Evolutionary conservation across 805 yeast species (phyloP), one percentile per base, ranked within the genome.

Genomic region (Myxozyma kluyveri): DNA sequence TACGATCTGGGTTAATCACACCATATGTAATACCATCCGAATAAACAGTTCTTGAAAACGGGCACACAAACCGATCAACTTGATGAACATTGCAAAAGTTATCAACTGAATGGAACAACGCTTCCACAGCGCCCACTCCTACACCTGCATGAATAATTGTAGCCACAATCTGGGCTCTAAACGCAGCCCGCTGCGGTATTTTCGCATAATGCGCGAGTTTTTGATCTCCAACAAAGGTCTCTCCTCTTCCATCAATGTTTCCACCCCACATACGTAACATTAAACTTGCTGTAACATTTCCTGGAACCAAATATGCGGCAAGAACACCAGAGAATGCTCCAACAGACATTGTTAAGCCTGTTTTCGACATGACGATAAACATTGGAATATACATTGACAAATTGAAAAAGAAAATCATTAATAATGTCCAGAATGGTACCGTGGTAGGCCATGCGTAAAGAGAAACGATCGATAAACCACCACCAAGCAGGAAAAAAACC

Each of bases 171-270:
- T 70, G 74, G 3, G 63, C 69, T 7, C 75, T 60, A 63, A 72
- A 74, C 37, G 69, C 57, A 4, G 75, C 69, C 36, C 75, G 67
- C 37, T 76, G 77, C 6, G 76, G 72, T 17, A 74, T 56, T 17
- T 44, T 41, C 31, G 77, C 67, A 64, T 79, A 78, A 64, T 80
- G 84, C 3, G 77, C 83, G 69, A 75, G 66, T 62, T 79, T 80
- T 60, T 72, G 74, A 61, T 79, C 80, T 61, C 78, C 75, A 45
- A 81, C 76, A 65, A 78, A 83, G 61, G 72, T 75, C 52, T 82
- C 80, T 14, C 87, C 84, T 67, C 82, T 86, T 22, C 77, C 76
- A 63, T 80, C 83, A 54, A 82, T 79, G 61, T 80, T 82, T 41
- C 78, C 77, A 40, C 81, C 81, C 49, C 70, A 72, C 1, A 78